Evolutionary conservation across 768 basidiomycete genomes (phyloP).

Genomic region (Phlebiopsis flavidoalba): DNA sequence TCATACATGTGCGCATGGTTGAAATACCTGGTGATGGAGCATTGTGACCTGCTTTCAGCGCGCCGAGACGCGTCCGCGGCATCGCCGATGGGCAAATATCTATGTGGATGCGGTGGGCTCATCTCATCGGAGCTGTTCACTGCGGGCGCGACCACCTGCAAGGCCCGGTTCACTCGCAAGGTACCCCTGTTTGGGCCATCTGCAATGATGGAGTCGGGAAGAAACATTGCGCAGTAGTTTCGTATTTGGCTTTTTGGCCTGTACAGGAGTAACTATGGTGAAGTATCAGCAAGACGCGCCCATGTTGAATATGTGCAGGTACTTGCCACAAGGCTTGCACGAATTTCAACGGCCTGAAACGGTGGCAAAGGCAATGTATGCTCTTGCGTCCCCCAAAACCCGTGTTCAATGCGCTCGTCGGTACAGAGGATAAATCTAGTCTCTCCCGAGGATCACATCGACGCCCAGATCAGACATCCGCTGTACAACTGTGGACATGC

Average conservation of each 20-base stretch:
- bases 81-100: conserved; percentile 63
- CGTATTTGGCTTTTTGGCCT: conserved; percentile 58
- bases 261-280: conserved; percentile 51
- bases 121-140: not conserved
- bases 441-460: conserved; percentile 47
- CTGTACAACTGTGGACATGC: conserved; percentile 12
- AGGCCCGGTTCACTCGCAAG: conserved; percentile 42
- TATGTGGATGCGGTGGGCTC: conserved; percentile 42
- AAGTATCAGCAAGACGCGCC: not conserved
- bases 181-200: conserved; percentile 34
- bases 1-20: not conserved
- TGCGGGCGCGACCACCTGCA: conserved; percentile 37
- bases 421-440: conserved; percentile 33
- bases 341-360: conserved; percentile 43
- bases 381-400: no score
- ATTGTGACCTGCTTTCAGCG: conserved; percentile 53
- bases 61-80: conserved; percentile 61
- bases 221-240: conserved; percentile 29
- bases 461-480: conserved; percentile 27
- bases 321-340: conserved; percentile 48
- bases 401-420: conserved; percentile 17
- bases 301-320: not conserved
- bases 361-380: conserved; percentile 40
- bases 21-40: conserved; percentile 42
- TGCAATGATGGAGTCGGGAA: conserved; percentile 18